phyloP scores from a whole-genome alignment of 1,284 basidiomycete genomes.

The Tremellales sp. region DNA sequence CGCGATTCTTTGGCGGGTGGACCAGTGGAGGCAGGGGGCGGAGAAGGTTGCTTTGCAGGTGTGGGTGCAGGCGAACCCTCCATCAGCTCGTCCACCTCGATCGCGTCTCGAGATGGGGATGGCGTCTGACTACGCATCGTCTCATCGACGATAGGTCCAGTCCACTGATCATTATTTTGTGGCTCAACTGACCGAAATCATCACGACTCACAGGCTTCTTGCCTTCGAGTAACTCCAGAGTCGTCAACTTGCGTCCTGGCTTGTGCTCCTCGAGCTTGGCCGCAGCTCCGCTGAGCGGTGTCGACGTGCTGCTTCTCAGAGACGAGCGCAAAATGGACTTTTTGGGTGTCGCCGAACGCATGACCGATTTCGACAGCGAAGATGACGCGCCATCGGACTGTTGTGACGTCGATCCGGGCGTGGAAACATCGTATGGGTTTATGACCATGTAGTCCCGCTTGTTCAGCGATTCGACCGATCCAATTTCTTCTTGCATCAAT shows the following conservation, averaged over 20 bases:
- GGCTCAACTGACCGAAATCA: neutral
- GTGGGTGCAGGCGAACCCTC: conserved; percentile 1
- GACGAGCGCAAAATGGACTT: conserved; percentile 11
- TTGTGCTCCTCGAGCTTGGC: conserved; percentile 31
- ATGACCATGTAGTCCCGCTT: conserved; percentile 25
- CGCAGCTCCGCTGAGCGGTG: conserved; percentile 38
- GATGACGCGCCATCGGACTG: conserved; percentile 5
- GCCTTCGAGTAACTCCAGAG: conserved; percentile 20
- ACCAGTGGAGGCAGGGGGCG: conserved; percentile 1
- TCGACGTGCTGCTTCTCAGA: conserved; percentile 6
- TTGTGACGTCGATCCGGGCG: neutral
- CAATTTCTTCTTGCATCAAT: conserved; percentile 33
- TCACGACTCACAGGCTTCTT: conserved; percentile 12
- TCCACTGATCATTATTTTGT: neutral
- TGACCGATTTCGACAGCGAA: conserved; percentile 7
- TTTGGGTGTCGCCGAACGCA: conserved; percentile 17
- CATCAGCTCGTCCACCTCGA: conserved; percentile 5
- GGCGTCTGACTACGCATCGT: conserved; percentile 1
- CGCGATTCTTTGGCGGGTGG: neutral
- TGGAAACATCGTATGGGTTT: conserved; percentile 39
- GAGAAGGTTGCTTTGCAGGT: neutral
- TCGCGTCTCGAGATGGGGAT: conserved; percentile 3
- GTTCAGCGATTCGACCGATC: conserved; percentile 12
- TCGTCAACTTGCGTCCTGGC: conserved; percentile 15
- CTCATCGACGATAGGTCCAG: conserved; percentile 4